These are phyloP conservation scores for Hygrocybe punicea DNA, from an alignment of 768 basidiomycete genomes.

Conservation along the genomic window DNA sequence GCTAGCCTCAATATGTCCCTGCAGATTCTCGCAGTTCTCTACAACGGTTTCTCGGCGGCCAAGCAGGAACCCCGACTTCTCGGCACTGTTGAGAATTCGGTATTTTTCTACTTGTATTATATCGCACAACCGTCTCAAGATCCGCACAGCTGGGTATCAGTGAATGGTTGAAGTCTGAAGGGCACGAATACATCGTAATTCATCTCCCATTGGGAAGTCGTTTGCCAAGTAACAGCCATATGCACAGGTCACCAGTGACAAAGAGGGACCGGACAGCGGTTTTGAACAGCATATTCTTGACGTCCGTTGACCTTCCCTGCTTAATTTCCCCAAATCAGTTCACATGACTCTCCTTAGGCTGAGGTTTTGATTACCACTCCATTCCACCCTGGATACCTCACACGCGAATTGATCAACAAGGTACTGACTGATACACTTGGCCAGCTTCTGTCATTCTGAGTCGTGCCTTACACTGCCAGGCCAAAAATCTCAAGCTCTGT, in stretches of 20 bases:
- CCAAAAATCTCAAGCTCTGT: conserved; percentile 85
- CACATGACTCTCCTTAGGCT: conserved; percentile 42
- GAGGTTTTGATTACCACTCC: conserved; percentile 81
- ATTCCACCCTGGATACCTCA: conserved; percentile 85
- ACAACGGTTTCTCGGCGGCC: conserved; percentile 65
- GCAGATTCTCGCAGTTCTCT: conserved; percentile 72
- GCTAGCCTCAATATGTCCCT: too few species aligned
- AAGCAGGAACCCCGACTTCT: conserved; percentile 68
- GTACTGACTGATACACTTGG: conserved; percentile 30
- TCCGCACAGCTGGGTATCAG: conserved; percentile 61
- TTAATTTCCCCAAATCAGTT: background rate
- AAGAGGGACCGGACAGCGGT: conserved; percentile 76
- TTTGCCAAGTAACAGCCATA: background rate
- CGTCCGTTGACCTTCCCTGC: conserved; percentile 41
- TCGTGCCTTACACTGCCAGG: conserved; percentile 44
- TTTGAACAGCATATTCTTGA: conserved; percentile 82
- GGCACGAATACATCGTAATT: conserved; percentile 73
- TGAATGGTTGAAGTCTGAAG: conserved; percentile 63
- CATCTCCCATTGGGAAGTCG: background rate
- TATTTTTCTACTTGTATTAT: conserved; percentile 20
- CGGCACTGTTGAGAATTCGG: conserved; percentile 79
- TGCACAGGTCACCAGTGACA: conserved; percentile 67
- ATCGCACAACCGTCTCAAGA: background rate
- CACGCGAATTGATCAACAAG: conserved; percentile 67
- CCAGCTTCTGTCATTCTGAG: conserved; percentile 2